Conservation (phyloP, 495 filamentous ascomycete species). For the Daldinia bambusicola region DNA sequence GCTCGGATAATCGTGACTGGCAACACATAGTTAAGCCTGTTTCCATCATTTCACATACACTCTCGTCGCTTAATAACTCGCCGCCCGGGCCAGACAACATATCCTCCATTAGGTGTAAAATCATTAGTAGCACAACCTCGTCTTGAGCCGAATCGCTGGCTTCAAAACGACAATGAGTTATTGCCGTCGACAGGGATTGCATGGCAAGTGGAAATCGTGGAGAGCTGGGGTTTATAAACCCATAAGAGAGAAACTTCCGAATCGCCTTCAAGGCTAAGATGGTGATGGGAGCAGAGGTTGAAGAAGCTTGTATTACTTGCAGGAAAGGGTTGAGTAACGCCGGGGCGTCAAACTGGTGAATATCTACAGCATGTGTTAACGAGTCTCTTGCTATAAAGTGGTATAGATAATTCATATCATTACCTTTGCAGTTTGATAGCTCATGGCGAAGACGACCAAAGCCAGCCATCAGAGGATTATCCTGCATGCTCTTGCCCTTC, state of each 20-base stretch:
- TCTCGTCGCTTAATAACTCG: conserved; percentile 91
- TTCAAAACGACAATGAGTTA: conserved; percentile 98
- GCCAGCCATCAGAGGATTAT: conserved; percentile 95
- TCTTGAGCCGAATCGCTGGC: conserved; percentile 93
- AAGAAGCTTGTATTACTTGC: conserved; percentile 95
- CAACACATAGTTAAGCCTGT: conserved; percentile 97
- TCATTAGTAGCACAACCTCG: conserved; percentile 92
- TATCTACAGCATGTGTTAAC: conserved; percentile 65
- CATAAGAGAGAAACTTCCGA: conserved; percentile 96
- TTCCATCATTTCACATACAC: conserved; percentile 99
- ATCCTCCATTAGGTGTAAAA: conserved; percentile 96
- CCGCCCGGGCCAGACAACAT: conserved; percentile 95
- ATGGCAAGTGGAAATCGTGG: conserved; percentile 89
- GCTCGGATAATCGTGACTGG: conserved; percentile 88
- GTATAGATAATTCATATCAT: conserved; percentile 45
- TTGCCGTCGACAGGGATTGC: conserved; percentile 92
- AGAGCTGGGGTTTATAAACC: conserved; percentile 82
- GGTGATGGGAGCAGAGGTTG: conserved; percentile 94
- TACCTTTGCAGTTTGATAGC: conserved; percentile 88
- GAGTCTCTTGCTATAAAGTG: neutral
- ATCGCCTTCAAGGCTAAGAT: conserved; percentile 94
- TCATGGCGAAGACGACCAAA: conserved; percentile 91
- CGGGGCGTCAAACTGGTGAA: conserved; percentile 87
- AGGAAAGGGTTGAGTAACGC: conserved; percentile 94
- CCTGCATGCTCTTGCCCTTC: conserved; percentile 97